Evolutionary conservation across 1,139 yeast genomes (phyloP).

Genomic region (Komagataea norvegica): DNA sequence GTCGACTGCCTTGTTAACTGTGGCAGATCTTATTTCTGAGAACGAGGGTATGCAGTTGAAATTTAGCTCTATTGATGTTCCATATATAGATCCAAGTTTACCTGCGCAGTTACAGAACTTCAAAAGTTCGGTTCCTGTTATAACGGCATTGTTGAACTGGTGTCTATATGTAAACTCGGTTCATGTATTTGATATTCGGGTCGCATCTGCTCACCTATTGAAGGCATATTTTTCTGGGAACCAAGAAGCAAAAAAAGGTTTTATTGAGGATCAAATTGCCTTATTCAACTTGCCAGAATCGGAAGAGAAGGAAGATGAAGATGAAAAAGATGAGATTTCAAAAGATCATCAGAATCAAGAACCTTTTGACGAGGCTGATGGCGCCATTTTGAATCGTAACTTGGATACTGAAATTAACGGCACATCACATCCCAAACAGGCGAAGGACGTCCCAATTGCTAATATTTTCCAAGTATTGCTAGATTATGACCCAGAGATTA

Average conservation of each 20-base stretch:
- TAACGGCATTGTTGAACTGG: slow-evolving; percentile 79
- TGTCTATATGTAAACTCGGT: slow-evolving; percentile 72
- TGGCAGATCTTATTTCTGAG: slow-evolving; percentile 63
- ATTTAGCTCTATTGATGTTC: slow-evolving; percentile 83
- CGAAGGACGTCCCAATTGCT: slow-evolving; percentile 25
- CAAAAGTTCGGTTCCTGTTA: slow-evolving; percentile 50
- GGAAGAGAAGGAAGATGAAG: slow-evolving; percentile 4
- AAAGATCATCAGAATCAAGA: no score
- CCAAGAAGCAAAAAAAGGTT: slow-evolving; percentile 52
- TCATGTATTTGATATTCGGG: slow-evolving; percentile 75
- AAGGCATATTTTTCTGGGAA: slow-evolving; percentile 68
- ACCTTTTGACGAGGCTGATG: no score
- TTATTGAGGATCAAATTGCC: slow-evolving; percentile 46
- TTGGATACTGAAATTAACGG: background rate
- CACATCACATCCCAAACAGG: slow-evolving; percentile 1
- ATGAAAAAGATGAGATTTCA: background rate
- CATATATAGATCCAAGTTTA: slow-evolving; percentile 80
- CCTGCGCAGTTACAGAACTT: slow-evolving; percentile 33
- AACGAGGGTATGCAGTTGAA: slow-evolving; percentile 51
- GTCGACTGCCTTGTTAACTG: slow-evolving; percentile 62
- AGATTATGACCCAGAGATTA: slow-evolving; percentile 72
- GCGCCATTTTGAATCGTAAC: no score
- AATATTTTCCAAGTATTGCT: slow-evolving; percentile 67
- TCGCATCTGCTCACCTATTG: slow-evolving; percentile 62
- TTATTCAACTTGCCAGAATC: slow-evolving; percentile 4